Base-by-base conservation (phyloP, 495 filamentous ascomycete species). In the Podospora anserina region DNA sequence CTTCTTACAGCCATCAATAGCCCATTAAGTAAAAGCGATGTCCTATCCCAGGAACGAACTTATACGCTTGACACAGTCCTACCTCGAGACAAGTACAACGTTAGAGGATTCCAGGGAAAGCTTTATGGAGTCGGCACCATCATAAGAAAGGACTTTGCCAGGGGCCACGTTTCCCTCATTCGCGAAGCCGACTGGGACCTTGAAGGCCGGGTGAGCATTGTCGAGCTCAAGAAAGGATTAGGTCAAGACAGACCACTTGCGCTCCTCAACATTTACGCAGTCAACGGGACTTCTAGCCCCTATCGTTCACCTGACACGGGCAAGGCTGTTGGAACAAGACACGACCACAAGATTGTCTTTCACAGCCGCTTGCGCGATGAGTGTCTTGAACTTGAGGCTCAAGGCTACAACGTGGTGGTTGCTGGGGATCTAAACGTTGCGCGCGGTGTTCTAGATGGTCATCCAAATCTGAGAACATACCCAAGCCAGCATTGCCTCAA, bases 351-450 rank as follows among this genome's bases (percentile, higher is more conserved):
- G 70, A 75, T 80, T 0, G 63, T 53, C 4, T 85, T 87, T 65
- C 83, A 87, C 61, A 58, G 64, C 0, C 71, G 71, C 1, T 78
- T 87, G 27, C 68, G 74, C 7, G 63, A 78, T n/a, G 81, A 85
- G 66, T 79, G 79, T n/a, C 39, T 74, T 0, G 11, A 26, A 4
- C 74, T 85, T 5, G 75, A 84, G 64, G 55, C 27, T 4, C 28
- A 72, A 2, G 82, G 81, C 0, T 85, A 78, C 67, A 15, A 74
- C 1, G 74, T 84, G 5, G 62, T 85, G 1, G 61, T 87, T 0
- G 80, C 79, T 0, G 83, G 85, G 0, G 85, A 87, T 69, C 58
- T 86, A 9, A 87, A 87, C 63, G 72, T 87, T 19, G 81, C 83
- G 1, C 79, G 79, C 5, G 68, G 70, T 0, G 4, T 4, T 2